Base-by-base conservation (phyloP, 345 rosid genomes). In the Rubroshorea leprosula region DNA sequence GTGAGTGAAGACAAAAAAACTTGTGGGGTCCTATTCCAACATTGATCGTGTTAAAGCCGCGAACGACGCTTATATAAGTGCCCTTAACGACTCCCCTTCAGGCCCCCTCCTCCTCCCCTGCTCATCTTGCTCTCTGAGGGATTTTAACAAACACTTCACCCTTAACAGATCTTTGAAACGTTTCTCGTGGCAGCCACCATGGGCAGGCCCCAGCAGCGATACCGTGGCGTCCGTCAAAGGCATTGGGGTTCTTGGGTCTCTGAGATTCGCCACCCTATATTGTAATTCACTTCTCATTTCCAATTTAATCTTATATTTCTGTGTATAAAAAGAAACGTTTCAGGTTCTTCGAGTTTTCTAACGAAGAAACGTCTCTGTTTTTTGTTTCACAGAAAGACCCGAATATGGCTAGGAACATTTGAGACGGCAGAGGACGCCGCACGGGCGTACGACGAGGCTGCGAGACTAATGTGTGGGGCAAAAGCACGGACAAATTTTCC, bases 171-270 rank as follows among this genome's bases (percentile, higher is more conserved):
- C 39, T 6, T 57, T 5, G 27, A 55, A 52, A 55, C 65, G 60
- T 72, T 72, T 68, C 55, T 41, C n/a, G 21, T 29, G 9, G 0
- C 39, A 39, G 23, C 51, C 53, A 47, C 18, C 31, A 82, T 82
- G 88, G 81, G 83, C 45, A 68, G 81, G 65, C 78, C 78, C 1
- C 92, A 80, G 21, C 92, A 77, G 58, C 80, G 88, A 52, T 82
- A 72, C 47, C 79, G 92, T 7, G 92, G 92, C 19, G 92, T 85
- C 57, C 79, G 92, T 56, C 92, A 85, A 60, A 71, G 92, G 54
- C 89, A 85, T 41, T 82, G 89, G 92, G 92, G 89, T 47, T 85
- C 92, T 17, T 85, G 92, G 92, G 92, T 85, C 46, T 85, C 92
- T 21, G 92, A 85, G 66, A 85, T 85, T 66, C 89, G 92, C 56